phyloP scores from a whole-genome alignment of 306 rosid genomes.

The Benincasa hispida region DNA sequence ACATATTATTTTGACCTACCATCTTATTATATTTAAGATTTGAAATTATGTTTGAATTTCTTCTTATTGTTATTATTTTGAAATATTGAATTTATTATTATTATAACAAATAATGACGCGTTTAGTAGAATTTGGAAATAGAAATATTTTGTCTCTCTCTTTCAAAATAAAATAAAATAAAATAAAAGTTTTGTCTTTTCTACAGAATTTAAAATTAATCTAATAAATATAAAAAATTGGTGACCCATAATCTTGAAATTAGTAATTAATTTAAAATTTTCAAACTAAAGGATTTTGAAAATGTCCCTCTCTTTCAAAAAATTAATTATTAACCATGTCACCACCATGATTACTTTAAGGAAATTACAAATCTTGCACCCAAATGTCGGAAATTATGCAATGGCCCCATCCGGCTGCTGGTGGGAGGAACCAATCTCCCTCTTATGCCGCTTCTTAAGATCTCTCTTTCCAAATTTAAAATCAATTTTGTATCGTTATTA shows the following conservation, averaged over 20 bases:
- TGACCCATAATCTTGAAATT: not conserved
- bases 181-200: not conserved
- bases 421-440: not conserved
- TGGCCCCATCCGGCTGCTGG: not conserved
- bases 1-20: too few relatives aligned
- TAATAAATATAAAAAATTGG: not conserved
- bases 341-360: not conserved
- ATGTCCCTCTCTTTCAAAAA: not conserved
- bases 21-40: not conserved
- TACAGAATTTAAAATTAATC: not conserved
- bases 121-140: not conserved
- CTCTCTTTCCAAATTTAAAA: not conserved
- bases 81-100: too few relatives aligned
- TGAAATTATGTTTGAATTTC: not conserved
- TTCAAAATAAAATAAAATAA: too few relatives aligned
- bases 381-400: not conserved
- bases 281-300: not conserved
- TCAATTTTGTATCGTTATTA: not conserved
- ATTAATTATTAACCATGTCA: not conserved
- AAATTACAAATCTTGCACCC: not conserved
- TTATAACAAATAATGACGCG: not conserved
- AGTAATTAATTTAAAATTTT: not conserved
- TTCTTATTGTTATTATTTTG: not conserved
- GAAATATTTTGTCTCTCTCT: not conserved
- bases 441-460: not conserved